Percentiles rank a stretch among this genome's conserved stretches.
These are phyloP conservation scores for Kitagawia praeruptora DNA, from an alignment of 129 eudicot genomes.

Conservation along the genomic window DNA sequence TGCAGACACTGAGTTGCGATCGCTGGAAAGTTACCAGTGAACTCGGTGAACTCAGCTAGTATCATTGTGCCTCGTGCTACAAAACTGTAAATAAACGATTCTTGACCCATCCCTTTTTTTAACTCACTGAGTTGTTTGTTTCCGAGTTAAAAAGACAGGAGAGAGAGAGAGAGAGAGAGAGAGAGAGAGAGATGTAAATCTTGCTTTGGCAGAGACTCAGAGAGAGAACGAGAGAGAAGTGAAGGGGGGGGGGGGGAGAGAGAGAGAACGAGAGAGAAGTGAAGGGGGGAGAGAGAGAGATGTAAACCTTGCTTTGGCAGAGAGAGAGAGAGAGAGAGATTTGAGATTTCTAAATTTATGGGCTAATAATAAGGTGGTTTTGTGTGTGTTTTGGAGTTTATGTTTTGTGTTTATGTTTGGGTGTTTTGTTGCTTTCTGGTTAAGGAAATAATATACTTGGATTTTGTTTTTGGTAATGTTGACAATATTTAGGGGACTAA, in stretches of 20 bases:
- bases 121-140: not conserved
- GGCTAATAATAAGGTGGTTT: not conserved
- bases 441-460: not conserved
- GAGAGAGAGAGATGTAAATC: too few relatives aligned
- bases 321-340: not conserved
- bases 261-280: too few relatives aligned
- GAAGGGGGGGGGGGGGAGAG: too few relatives aligned
- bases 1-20: constrained; percentile 87
- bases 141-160: not conserved
- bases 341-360: not conserved
- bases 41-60: constrained; percentile 78
- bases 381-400: not conserved
- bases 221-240: too few relatives aligned
- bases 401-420: not conserved
- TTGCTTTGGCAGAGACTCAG: too few relatives aligned
- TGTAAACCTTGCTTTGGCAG: too few relatives aligned
- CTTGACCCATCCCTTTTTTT: constrained; percentile 49
- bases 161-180: too few relatives aligned
- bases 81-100: constrained; percentile 83
- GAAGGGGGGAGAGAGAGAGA: too few relatives aligned
- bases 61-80: constrained; percentile 86
- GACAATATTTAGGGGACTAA: not conserved
- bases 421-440: not conserved
- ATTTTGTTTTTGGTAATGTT: not conserved
- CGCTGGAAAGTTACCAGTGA: constrained; percentile 83